Conservation (phyloP, 441 rosid genomes). For the Gossypium armourianum region DNA sequence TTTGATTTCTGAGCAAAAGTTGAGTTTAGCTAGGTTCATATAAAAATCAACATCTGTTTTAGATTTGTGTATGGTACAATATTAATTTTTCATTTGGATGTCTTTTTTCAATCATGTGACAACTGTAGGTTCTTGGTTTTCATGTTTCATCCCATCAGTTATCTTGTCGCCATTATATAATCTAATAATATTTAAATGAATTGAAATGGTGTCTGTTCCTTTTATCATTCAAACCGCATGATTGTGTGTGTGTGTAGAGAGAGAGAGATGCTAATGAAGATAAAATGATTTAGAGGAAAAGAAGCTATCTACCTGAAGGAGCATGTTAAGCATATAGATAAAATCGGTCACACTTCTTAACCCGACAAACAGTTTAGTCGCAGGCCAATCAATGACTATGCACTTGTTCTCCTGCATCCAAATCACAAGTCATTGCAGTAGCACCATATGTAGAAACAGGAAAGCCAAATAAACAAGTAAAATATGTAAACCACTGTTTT, state of each 20-base stretch:
- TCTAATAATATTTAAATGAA: background rate
- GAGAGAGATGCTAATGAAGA: background rate
- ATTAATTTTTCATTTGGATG: background rate
- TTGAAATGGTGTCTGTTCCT: background rate
- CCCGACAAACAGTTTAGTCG: conserved; percentile 39
- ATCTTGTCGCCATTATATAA: background rate
- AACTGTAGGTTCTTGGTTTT: background rate
- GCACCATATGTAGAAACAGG: background rate
- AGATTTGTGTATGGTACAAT: background rate
- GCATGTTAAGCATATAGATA: conserved; percentile 51
- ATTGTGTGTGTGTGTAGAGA: background rate
- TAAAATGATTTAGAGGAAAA: conserved; percentile 3
- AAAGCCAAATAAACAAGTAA: background rate
- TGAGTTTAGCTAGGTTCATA: background rate
- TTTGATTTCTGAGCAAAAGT: background rate
- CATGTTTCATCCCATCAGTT: background rate
- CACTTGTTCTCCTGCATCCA: conserved; percentile 46
- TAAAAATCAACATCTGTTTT: background rate
- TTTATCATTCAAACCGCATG: background rate
- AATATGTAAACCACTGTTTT: background rate
- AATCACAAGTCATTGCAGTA: background rate
- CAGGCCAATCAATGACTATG: conserved; percentile 37
- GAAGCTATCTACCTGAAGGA: conserved; percentile 58
- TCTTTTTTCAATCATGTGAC: background rate
- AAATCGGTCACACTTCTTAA: conserved; percentile 54